Conservation (phyloP, 2,329 filamentous ascomycete genomes). For the Arthroderma sp. region DNA sequence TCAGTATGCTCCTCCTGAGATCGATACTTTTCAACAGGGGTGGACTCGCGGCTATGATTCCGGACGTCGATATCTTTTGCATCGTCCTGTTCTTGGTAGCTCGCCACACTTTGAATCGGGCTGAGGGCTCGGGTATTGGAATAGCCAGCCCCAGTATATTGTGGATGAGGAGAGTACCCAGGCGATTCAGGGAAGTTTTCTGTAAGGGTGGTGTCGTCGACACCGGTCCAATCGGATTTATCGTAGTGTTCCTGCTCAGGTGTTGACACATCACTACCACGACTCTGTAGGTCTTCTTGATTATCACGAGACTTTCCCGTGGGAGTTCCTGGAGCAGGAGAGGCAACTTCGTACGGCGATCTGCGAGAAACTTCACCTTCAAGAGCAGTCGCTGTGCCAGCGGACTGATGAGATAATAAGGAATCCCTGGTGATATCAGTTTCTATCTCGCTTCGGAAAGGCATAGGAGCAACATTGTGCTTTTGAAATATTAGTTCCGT, state of each 20-base stretch:
- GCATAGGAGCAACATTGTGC: conserved; percentile 65
- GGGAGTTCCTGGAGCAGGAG: background rate
- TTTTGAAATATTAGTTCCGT: conserved; percentile 40
- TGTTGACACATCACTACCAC: background rate
- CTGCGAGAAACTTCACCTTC: conserved; percentile 49
- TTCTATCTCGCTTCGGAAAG: conserved; percentile 70
- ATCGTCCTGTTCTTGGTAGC: conserved; percentile 55
- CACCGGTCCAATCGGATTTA: no score
- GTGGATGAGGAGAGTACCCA: conserved; percentile 30
- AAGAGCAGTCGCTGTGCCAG: conserved; percentile 55
- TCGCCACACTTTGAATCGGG: conserved; percentile 84
- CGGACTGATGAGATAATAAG: conserved; percentile 68
- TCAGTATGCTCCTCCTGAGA: no score
- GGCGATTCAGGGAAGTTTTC: conserved; percentile 2
- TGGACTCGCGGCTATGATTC: background rate
- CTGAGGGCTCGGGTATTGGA: conserved; percentile 61
- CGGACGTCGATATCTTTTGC: conserved; percentile 36
- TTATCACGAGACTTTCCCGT: background rate
- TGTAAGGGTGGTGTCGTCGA: background rate
- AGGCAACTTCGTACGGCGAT: background rate
- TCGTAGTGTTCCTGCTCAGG: background rate
- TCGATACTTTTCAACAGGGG: conserved; percentile 24
- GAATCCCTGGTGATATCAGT: conserved; percentile 83
- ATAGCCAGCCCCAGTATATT: conserved; percentile 44
- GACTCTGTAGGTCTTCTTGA: background rate